Conservation (phyloP, 1,139 yeast species). For the Kurtzmaniella quercitrusa region DNA sequence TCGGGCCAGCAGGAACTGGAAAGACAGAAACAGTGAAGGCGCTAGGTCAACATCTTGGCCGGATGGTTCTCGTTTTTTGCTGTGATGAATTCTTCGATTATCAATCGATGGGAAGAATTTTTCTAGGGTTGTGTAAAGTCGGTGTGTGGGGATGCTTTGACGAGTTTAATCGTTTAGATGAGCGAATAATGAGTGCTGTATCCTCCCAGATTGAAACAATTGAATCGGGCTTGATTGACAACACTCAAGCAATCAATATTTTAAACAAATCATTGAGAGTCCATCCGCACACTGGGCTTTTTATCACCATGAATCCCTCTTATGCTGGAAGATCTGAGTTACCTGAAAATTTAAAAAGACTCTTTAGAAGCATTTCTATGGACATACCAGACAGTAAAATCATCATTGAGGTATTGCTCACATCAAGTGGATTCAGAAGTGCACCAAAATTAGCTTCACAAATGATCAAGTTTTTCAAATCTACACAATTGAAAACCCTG, state of each 20-base stretch:
- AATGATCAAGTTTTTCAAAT: constrained; percentile 59
- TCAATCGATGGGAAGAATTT: constrained; percentile 72
- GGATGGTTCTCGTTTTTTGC: constrained; percentile 78
- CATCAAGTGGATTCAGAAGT: constrained; percentile 64
- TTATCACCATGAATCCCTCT: constrained; percentile 89
- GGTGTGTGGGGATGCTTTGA: constrained; percentile 98
- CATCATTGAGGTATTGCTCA: constrained; percentile 69
- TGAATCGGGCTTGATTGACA: constrained; percentile 45
- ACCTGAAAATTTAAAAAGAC: constrained; percentile 82
- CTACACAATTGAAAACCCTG: not conserved
- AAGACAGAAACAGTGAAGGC: constrained; percentile 91
- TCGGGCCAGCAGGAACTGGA: constrained; percentile 98
- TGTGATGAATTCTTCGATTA: constrained; percentile 90
- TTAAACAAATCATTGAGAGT: constrained; percentile 44
- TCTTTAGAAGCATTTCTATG: constrained; percentile 77
- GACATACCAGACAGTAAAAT: constrained; percentile 62
- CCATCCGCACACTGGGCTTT: constrained; percentile 61
- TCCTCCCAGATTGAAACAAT: constrained; percentile 78
- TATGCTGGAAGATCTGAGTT: constrained; percentile 78
- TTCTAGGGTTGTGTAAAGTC: constrained; percentile 77
- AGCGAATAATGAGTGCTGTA: constrained; percentile 73
- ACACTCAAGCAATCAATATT: constrained; percentile 34
- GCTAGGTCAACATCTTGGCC: constrained; percentile 74
- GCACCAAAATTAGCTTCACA: constrained; percentile 44
- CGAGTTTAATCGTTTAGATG: constrained; percentile 82